Conservation (phyloP, 2,329 filamentous ascomycete species). For the Talaromyces sp. region DNA sequence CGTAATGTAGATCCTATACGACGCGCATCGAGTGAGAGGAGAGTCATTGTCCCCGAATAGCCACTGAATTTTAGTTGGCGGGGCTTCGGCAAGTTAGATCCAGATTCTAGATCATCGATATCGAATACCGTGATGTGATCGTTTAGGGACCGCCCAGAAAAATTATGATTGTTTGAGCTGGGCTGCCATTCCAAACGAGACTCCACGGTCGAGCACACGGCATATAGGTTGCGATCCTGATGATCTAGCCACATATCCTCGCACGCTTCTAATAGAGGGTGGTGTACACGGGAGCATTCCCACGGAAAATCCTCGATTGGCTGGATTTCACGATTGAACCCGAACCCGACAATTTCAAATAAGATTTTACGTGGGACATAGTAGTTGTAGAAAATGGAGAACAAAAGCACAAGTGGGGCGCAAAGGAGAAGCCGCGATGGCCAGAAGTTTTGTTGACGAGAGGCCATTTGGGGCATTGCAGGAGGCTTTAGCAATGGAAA, state of each 20-base stretch:
- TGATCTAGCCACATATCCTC: constrained; percentile 36
- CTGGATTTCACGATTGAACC: constrained; percentile 33
- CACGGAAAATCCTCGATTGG: constrained; percentile 37
- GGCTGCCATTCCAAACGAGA: constrained; percentile 28
- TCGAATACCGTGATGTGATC: constrained; percentile 32
- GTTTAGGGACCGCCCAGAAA: constrained; percentile 23
- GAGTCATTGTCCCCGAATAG: constrained; percentile 28
- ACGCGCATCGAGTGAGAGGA: constrained; percentile 38
- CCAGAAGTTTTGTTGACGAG: not conserved
- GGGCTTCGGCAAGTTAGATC: constrained; percentile 19
- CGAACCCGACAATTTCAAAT: constrained; percentile 21
- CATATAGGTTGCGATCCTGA: constrained; percentile 27
- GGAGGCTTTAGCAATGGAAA: too few relatives aligned
- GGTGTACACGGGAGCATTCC: constrained; percentile 26
- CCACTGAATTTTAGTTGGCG: constrained; percentile 22
- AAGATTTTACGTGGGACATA: not conserved
- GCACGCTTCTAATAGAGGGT: constrained; percentile 31
- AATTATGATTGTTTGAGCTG: constrained; percentile 24
- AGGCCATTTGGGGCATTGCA: not conserved
- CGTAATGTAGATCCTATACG: constrained; percentile 26
- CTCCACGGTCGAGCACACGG: constrained; percentile 26
- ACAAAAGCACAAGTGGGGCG: not conserved
- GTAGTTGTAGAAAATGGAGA: not conserved
- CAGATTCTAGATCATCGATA: constrained; percentile 26
- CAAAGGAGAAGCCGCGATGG: not conserved